Evolutionary conservation across 495 filamentous ascomycete species (phyloP).

Genomic region (Aspergillus egyptiacus): DNA sequence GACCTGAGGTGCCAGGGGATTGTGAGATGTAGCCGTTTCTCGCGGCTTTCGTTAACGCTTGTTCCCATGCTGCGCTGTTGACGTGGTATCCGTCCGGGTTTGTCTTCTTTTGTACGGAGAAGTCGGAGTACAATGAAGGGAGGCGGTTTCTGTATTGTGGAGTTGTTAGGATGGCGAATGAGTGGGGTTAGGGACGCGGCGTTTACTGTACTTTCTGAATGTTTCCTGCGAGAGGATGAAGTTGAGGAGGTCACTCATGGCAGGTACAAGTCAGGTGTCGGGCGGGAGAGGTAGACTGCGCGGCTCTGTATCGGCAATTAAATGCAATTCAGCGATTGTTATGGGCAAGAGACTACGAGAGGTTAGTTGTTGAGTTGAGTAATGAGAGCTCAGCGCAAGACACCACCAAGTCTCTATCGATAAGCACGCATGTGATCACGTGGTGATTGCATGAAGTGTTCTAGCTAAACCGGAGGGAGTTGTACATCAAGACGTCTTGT

Average conservation of each 20-base stretch:
- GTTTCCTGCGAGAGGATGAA: constrained; percentile 58
- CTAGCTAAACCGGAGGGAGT: too few relatives aligned
- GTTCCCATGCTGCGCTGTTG: constrained; percentile 79
- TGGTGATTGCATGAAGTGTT: too few relatives aligned
- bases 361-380: too few relatives aligned
- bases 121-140: constrained; percentile 92
- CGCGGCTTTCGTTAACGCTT: constrained; percentile 61
- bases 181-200: not conserved
- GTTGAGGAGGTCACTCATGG: constrained; percentile 55
- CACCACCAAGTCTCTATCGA: too few relatives aligned
- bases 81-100: constrained; percentile 89
- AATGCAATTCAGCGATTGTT: too few relatives aligned
- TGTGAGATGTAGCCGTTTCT: constrained; percentile 55
- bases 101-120: constrained; percentile 64
- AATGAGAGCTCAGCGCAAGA: too few relatives aligned
- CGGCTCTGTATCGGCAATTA: too few relatives aligned
- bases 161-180: not conserved
- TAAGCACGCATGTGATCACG: too few relatives aligned
- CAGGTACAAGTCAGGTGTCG: too few relatives aligned
- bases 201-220: constrained; percentile 51
- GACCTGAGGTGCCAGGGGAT: not conserved
- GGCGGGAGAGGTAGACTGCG: too few relatives aligned
- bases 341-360: too few relatives aligned
- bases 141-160: constrained; percentile 60
- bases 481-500: constrained; percentile 7